Evolutionary conservation across 352 stramenopile genomes (phyloP).

Genomic region (Phytopythium cucurbitacearum): DNA sequence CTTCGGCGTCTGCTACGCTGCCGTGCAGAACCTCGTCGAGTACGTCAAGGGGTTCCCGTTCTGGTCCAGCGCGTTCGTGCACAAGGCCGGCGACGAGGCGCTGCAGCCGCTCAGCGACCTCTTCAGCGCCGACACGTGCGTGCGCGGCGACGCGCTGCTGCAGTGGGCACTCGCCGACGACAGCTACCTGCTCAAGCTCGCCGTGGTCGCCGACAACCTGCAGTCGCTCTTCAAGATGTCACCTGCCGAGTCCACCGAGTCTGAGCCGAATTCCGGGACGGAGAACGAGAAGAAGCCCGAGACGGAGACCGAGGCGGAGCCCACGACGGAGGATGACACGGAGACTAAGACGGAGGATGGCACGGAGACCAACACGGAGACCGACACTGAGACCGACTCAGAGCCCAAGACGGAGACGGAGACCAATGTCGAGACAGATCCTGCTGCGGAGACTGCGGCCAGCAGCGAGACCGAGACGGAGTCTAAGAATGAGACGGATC

Average conservation of each 20-base stretch:
- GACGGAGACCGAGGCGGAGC: too few relatives aligned
- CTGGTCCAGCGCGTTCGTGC: not conserved
- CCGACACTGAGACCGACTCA: too few relatives aligned
- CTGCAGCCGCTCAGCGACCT: slow-evolving; percentile 5
- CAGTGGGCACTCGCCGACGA: not conserved
- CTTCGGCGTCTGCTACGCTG: slow-evolving; percentile 6
- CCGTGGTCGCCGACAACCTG: not conserved
- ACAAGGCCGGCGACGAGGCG: not conserved
- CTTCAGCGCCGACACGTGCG: slow-evolving; percentile 3
- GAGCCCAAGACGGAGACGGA: too few relatives aligned
- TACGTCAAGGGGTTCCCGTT: slow-evolving; percentile 8
- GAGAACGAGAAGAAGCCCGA: too few relatives aligned
- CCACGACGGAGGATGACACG: too few relatives aligned
- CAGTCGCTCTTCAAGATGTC: not conserved
- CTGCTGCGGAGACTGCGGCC: too few relatives aligned
- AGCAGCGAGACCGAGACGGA: too few relatives aligned
- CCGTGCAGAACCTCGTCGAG: slow-evolving; percentile 1
- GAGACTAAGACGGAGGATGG: too few relatives aligned
- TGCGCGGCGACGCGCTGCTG: slow-evolving; percentile 3
- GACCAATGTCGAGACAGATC: too few relatives aligned
- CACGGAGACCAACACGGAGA: too few relatives aligned
- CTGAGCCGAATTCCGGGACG: too few relatives aligned
- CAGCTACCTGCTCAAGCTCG: slow-evolving; percentile 1
- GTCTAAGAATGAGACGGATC: too few relatives aligned
- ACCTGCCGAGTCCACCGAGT: not conserved